These are phyloP conservation scores for Botryosphaeria agaves DNA, from an alignment of 2,329 filamentous ascomycete species.

Conservation along the genomic window DNA sequence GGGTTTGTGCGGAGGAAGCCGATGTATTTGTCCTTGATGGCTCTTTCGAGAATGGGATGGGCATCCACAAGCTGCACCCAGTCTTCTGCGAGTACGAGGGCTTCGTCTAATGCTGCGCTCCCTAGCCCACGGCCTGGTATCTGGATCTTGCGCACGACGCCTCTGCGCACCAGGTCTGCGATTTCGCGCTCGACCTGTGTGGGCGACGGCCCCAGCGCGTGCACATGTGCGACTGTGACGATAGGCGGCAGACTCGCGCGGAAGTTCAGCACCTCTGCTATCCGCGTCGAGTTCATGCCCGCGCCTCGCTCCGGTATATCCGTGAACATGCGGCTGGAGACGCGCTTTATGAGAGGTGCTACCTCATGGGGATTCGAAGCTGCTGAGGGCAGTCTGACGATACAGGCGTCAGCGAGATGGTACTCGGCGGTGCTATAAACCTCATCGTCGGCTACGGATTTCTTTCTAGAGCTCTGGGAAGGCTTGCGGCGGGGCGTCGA, in stretches of 20 bases:
- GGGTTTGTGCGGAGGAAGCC: constrained; percentile 34
- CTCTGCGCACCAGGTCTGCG: constrained; percentile 38
- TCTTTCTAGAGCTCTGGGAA: constrained; percentile 3
- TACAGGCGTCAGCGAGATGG: constrained; percentile 42
- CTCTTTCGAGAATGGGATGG: constrained; percentile 12
- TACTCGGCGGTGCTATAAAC: constrained; percentile 20
- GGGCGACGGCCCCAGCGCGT: constrained; percentile 43
- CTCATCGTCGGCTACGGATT: constrained; percentile 12
- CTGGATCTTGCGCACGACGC: constrained; percentile 41
- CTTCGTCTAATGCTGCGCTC: constrained; percentile 43
- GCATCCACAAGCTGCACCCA: constrained; percentile 26
- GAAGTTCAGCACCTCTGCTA: constrained; percentile 46
- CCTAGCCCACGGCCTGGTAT: constrained; percentile 44
- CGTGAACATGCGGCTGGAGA: constrained; percentile 45
- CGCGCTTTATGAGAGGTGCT: constrained; percentile 43
- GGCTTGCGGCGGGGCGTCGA: constrained; percentile 18
- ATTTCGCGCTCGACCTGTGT: constrained; percentile 52
- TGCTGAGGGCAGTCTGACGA: constrained; percentile 35
- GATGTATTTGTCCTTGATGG: constrained; percentile 34
- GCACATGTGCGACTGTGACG: constrained; percentile 48
- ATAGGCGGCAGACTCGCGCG: constrained; percentile 42
- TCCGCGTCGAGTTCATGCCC: constrained; percentile 47
- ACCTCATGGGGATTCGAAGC: constrained; percentile 43
- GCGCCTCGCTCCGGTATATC: constrained; percentile 37
- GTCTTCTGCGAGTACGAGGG: constrained; percentile 40